Conservation (phyloP, 352 stramenopile species). For the Phytopythium litorale region DNA sequence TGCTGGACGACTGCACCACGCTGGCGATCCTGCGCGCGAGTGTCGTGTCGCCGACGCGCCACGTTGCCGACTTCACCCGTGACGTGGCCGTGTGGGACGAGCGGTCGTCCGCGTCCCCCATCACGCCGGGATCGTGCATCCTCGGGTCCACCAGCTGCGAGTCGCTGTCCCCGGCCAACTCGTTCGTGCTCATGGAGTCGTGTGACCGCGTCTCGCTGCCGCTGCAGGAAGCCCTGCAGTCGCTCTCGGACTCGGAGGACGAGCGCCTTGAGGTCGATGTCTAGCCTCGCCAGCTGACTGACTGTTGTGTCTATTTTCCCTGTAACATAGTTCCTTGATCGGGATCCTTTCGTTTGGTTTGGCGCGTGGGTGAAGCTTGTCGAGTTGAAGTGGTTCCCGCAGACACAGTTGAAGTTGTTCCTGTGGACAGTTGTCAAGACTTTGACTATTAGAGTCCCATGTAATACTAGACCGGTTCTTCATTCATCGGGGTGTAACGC, state of each 20-base stretch:
- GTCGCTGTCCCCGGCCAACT: constrained; percentile 28
- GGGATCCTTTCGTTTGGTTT: not conserved
- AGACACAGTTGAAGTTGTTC: not conserved
- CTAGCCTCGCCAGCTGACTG: not conserved
- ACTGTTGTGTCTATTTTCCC: not conserved
- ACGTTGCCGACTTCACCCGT: constrained; percentile 40
- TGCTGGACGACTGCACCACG: constrained; percentile 35
- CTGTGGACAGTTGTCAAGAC: not conserved
- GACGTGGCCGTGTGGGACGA: constrained; percentile 47
- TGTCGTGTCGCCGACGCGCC: constrained; percentile 23
- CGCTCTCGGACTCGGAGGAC: constrained; percentile 23
- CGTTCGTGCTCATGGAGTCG: constrained; percentile 39
- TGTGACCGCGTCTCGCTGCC: constrained; percentile 7
- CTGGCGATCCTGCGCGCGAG: constrained; percentile 50
- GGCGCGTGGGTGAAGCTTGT: not conserved
- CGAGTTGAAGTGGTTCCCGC: not conserved
- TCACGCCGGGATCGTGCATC: constrained; percentile 40
- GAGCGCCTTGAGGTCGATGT: constrained; percentile 29
- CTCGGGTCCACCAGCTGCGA: constrained; percentile 20
- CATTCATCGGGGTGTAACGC: too few species aligned
- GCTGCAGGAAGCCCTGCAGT: constrained; percentile 12
- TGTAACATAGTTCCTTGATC: constrained; percentile 1
- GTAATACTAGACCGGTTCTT: too few species aligned
- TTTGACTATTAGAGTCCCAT: too few species aligned
- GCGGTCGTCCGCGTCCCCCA: constrained; percentile 39